phyloP scores from a whole-genome alignment of 306 rosid species.

The Oxytropis ochrocephala region DNA sequence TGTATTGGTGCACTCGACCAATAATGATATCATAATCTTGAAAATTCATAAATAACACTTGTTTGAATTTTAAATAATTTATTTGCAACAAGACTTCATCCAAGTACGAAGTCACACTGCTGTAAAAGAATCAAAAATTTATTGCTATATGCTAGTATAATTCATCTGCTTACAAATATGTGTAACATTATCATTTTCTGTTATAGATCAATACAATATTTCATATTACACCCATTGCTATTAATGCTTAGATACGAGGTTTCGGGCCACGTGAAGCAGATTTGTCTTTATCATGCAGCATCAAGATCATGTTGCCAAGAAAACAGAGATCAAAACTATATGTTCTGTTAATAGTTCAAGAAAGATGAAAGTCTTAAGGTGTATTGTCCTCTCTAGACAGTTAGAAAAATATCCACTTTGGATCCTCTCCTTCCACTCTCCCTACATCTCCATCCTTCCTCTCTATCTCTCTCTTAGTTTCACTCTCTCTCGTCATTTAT shows the following conservation, averaged over 20 bases:
- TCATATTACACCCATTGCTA: neutral
- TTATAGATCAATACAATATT: neutral
- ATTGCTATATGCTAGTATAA: neutral
- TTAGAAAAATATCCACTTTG: no score
- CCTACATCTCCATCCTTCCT: no score
- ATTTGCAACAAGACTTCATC: neutral
- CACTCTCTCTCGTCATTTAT: no score
- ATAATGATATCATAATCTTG: conserved; percentile 12
- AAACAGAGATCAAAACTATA: neutral
- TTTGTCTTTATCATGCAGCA: neutral
- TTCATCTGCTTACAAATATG: neutral
- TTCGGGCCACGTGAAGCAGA: neutral
- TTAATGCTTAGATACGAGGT: neutral
- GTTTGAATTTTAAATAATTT: neutral
- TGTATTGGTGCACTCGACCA: neutral
- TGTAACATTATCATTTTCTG: neutral
- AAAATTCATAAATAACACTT: neutral
- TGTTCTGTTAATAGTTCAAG: neutral
- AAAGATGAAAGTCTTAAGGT: neutral
- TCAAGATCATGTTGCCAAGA: conserved; percentile 12
- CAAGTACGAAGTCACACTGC: neutral
- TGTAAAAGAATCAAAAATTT: neutral
- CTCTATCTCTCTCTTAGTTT: no score
- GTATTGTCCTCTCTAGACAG: neutral
- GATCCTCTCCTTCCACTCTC: no score